phyloP scores from a whole-genome alignment of 148 eudicot species.

The Oxyria digyna region DNA sequence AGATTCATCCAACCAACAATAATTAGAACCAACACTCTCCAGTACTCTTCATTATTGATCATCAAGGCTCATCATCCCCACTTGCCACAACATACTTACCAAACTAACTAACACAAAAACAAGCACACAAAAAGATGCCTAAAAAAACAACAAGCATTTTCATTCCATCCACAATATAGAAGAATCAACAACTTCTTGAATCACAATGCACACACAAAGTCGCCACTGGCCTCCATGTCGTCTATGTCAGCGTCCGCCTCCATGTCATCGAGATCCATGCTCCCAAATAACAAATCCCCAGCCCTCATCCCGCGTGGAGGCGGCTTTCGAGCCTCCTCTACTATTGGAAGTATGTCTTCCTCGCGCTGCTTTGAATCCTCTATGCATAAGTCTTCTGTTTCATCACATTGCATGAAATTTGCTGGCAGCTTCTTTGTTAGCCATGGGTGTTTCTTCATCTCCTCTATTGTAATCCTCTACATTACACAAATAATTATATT shows the following conservation, averaged over 20 bases:
- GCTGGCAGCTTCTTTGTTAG: conserved; percentile 33
- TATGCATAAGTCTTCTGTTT: conserved; percentile 7
- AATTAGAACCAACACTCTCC: not conserved
- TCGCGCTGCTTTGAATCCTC: conserved; percentile 25
- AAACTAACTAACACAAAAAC: conserved; percentile 1
- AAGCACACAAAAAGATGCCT: not conserved
- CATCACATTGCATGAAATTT: conserved; percentile 32
- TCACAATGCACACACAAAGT: conserved; percentile 51
- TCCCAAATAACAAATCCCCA: conserved; percentile 23
- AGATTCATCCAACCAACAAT: not conserved
- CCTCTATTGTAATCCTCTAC: conserved; percentile 68
- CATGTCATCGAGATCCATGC: conserved; percentile 56
- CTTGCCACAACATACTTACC: not conserved
- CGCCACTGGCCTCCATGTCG: conserved; percentile 40
- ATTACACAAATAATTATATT: not conserved
- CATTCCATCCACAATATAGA: not conserved
- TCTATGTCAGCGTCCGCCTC: conserved; percentile 57
- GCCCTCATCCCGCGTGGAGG: conserved; percentile 4
- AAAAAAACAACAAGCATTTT: not conserved
- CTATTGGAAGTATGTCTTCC: conserved; percentile 42
- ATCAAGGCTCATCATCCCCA: not conserved
- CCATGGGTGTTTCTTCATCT: conserved; percentile 62
- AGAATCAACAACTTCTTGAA: not conserved
- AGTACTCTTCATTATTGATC: not conserved
- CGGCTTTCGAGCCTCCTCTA: conserved; percentile 41